Evolutionary conservation across 169 alveolate genomes (phyloP).

Genomic region (Eimeria sp.): DNA sequence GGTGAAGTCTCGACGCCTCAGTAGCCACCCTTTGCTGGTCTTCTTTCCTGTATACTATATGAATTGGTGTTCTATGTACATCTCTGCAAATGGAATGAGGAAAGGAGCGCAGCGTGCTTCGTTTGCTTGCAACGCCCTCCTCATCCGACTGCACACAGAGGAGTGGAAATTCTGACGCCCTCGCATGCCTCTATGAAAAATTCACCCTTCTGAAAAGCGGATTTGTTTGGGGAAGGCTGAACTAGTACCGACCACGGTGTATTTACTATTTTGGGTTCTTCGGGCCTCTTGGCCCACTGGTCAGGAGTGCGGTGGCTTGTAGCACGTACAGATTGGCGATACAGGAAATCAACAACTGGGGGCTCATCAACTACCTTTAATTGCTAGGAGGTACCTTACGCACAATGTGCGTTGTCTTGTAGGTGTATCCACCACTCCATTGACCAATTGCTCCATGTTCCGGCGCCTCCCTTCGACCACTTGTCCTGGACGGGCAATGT

Average conservation of each 20-base stretch:
- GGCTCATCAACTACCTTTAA: background rate
- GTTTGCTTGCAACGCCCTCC: background rate
- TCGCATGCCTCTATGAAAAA: background rate
- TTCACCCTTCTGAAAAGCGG: background rate
- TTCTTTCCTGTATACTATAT: constrained; percentile 1
- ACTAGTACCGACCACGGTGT: background rate
- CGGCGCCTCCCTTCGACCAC: constrained; percentile 32
- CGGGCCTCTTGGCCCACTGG: constrained; percentile 41
- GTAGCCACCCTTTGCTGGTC: background rate
- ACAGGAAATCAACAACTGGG: background rate
- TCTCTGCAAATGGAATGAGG: background rate
- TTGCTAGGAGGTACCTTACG: background rate
- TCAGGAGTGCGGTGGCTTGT: constrained; percentile 47
- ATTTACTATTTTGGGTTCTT: background rate
- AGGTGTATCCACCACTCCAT: background rate
- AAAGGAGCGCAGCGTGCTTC: background rate
- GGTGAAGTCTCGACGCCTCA: background rate
- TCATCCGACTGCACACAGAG: background rate
- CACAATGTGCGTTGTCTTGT: background rate
- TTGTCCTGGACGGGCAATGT: constrained; percentile 20
- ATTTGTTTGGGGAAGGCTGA: background rate
- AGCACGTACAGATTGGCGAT: background rate
- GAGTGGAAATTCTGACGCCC: background rate
- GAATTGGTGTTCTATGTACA: background rate
- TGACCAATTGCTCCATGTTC: background rate